Conservation (phyloP, 2,329 filamentous ascomycete species). For the Stylonectria norvegica region DNA sequence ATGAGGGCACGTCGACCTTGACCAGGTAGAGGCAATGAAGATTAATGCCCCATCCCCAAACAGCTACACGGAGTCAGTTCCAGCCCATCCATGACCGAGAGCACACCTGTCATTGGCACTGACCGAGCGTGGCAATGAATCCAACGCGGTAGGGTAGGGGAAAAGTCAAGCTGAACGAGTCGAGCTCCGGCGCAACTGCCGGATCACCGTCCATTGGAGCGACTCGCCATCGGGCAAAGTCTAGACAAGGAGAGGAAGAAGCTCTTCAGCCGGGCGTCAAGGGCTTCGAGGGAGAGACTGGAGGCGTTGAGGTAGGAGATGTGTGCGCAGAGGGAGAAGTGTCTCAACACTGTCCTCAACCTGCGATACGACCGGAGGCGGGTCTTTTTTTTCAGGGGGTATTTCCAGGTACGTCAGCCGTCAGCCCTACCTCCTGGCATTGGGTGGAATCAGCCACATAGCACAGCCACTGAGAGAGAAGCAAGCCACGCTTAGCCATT, state of each 20-base stretch:
- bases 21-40: conserved; percentile 77
- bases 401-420: conserved; percentile 3
- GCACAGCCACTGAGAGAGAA: not conserved
- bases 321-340: too few species aligned
- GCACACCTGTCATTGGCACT: conserved; percentile 23
- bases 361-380: too few species aligned
- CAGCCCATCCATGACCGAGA: conserved; percentile 1
- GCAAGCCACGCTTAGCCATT: conserved; percentile 4
- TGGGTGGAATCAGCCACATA: conserved; percentile 5
- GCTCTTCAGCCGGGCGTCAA: conserved; percentile 8
- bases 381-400: conserved; percentile 23
- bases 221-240: conserved; percentile 23
- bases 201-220: conserved; percentile 68
- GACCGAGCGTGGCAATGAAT: conserved; percentile 80
- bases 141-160: conserved; percentile 88
- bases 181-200: conserved; percentile 66
- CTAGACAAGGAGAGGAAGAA: conserved; percentile 1
- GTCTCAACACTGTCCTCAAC: too few species aligned
- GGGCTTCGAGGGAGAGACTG: conserved; percentile 11
- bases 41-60: conserved; percentile 94
- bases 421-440: conserved; percentile 9
- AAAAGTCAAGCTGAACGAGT: conserved; percentile 81
- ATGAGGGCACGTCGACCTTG: conserved; percentile 80
- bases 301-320: not conserved
- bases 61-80: conserved; percentile 51